Evolutionary conservation across 805 yeast genomes (phyloP), one percentile per base, ranked within the genome.

Genomic region (Tetrapisispora pingtungensis): DNA sequence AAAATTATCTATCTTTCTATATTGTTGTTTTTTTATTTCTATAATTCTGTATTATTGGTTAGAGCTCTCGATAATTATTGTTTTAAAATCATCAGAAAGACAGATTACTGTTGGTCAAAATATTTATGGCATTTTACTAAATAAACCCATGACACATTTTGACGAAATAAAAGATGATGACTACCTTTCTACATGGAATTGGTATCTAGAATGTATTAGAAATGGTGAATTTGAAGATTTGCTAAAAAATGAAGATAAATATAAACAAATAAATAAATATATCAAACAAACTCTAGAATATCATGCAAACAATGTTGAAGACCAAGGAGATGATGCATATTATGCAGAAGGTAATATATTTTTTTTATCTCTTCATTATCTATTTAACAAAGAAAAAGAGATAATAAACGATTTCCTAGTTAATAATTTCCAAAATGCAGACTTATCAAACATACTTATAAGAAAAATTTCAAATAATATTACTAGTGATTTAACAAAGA

Each of bases 201-300:
- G 70, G 70, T 66, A 64, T 47, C 40, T 66, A 27, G 41, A 56
- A n/a, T 62, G 62, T 39, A 50, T 66, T 8, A 50, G 66, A 40
- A 54, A 57, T 13, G 70, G 70, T 1, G 54, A 57, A 27, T 66
- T 66, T 46, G 70, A 66, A 44, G 61, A 63, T 45, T 48, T 66
- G 8, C 57, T 57, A 2, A 49, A 52, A 10, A 60, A 65, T 42
- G 44, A 49, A 34, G 34, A 55, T 17, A 63, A 59, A 41, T 54
- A 47, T 14, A 49, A 58, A 2, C 51, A 58, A n/a, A 45, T 66
- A 39, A 55, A 55, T 42, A 50, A 61, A 27, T 62, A 18, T 10
- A 28, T 37, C 7, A 37, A 27, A 37, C 24, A 37, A 18, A 37
- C 40, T 15, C 17, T 37, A 17, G 4, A 37, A 13, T 12, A 4